Evolutionary conservation across 371 early-diverging fungal genomes (phyloP), one percentile per base, ranked within the genome.

Genomic region (Mucor racemosus): DNA sequence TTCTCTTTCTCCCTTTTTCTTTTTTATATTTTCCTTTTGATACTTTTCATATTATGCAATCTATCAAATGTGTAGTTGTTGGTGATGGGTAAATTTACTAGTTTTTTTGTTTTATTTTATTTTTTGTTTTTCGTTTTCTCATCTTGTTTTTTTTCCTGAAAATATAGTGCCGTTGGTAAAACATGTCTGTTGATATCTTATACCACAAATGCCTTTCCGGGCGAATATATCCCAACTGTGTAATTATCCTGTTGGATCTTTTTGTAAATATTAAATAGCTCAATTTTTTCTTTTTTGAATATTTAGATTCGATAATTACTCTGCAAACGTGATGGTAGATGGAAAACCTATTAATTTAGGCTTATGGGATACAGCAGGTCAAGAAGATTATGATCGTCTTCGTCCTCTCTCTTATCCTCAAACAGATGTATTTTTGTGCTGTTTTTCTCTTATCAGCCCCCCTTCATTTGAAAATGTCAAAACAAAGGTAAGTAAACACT

Each of bases 291-390:
- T 9, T 38, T 26, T 26, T 26, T 26, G 26, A 38, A 38, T 38
- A 17, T 41, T 53, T 84, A 90, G 91, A 35, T 97, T 97, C 73
- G 97, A 98, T 79, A 98, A 96, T 86, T 94, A 95, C 75, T 94
- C 93, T 60, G 92, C 92, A 57, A 94, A 95, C 80, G 92, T 97
- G 44, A 88, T 91, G 89, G 91, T 97, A 17, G 97, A 97, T 79
- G 95, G 95, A 61, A 91, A 92, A 78, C 91, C 90, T 64, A 94
- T 97, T 69, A 95, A 93, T 78, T 81, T 98, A 19, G 96, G 95
- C 50, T 88, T 98, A 56, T 98, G 98, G 98, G 99, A 98, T 90
- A 98, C 98, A 19, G 97, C 98, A 65, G 97, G 95, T 17, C 97
- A 98, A 81, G 98, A 98, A 81, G 97, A 96, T 78, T 97, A 95